These are phyloP conservation scores for Diospyros lotus DNA, from an alignment of 148 eudicot species.

Conservation along the genomic window DNA sequence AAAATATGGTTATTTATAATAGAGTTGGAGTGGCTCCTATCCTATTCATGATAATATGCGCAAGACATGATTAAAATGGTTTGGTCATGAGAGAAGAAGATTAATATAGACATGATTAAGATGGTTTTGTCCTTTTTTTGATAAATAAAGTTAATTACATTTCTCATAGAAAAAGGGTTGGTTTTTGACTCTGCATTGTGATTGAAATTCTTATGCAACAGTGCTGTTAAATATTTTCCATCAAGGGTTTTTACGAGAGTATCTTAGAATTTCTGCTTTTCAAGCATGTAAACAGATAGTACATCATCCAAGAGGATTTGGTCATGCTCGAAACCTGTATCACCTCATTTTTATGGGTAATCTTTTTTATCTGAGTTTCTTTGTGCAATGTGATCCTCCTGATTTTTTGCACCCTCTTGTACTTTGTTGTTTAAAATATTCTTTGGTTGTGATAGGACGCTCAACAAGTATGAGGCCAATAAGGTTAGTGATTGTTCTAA, in stretches of 20 bases:
- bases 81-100: background rate
- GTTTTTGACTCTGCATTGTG: background rate
- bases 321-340: slow-evolving; percentile 27
- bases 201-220: background rate
- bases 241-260: background rate
- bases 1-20: no score
- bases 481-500: slow-evolving; percentile 29
- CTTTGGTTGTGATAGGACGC: slow-evolving; percentile 26
- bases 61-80: background rate
- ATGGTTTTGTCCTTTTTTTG: background rate
- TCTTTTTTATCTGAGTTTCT: background rate
- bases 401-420: slow-evolving; percentile 7
- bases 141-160: background rate
- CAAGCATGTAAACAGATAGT: slow-evolving; percentile 19
- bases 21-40: no score
- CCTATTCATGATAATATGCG: background rate
- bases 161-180: background rate
- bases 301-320: slow-evolving; percentile 17
- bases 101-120: background rate
- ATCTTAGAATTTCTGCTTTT: slow-evolving; percentile 2
- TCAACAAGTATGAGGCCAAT: slow-evolving; percentile 22
- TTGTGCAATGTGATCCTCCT: background rate
- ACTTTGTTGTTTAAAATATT: background rate
- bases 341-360: slow-evolving; percentile 33
- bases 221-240: background rate